Evolutionary conservation across 2,329 filamentous ascomycete species (phyloP).

Genomic region (Coniella lustricola): DNA sequence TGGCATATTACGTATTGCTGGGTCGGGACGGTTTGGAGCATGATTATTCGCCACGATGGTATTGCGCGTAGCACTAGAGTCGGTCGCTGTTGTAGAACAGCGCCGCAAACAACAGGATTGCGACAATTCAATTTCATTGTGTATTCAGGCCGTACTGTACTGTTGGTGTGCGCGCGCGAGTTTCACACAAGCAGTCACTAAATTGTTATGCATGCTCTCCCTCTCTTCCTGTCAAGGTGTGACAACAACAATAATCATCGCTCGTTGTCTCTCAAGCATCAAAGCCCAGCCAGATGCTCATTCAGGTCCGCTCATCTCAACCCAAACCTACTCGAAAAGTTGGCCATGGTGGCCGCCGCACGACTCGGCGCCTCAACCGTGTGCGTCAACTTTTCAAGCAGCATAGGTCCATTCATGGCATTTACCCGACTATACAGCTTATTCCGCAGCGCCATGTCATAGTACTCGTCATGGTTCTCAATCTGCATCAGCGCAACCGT

Average conservation of each 20-base stretch:
- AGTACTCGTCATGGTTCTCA: constrained; percentile 94
- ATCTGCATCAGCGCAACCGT: constrained; percentile 81
- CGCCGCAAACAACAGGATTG: too few species aligned
- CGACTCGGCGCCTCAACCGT: constrained; percentile 52
- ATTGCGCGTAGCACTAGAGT: too few species aligned
- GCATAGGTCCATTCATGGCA: constrained; percentile 75
- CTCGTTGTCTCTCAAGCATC: too few species aligned
- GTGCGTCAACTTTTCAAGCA: constrained; percentile 81
- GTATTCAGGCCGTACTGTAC: too few species aligned
- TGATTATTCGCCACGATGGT: too few species aligned
- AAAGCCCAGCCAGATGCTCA: neutral
- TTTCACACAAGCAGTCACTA: too few species aligned
- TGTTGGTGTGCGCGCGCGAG: too few species aligned
- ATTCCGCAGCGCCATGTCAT: constrained; percentile 81
- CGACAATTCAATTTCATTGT: too few species aligned
- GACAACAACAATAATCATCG: neutral
- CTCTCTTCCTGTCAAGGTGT: neutral
- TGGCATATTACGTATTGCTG: too few species aligned
- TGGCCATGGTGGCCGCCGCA: constrained; percentile 58
- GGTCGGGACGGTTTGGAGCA: too few species aligned
- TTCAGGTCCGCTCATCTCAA: constrained; percentile 38
- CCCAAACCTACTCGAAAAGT: constrained; percentile 69
- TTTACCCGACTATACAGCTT: constrained; percentile 93
- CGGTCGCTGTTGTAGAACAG: too few species aligned
- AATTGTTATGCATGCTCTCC: too few species aligned